Percentiles rank a stretch among this genome's conserved stretches.
Evolutionary conservation across 306 rosid species (phyloP).

Genomic region (Delonix regia): DNA sequence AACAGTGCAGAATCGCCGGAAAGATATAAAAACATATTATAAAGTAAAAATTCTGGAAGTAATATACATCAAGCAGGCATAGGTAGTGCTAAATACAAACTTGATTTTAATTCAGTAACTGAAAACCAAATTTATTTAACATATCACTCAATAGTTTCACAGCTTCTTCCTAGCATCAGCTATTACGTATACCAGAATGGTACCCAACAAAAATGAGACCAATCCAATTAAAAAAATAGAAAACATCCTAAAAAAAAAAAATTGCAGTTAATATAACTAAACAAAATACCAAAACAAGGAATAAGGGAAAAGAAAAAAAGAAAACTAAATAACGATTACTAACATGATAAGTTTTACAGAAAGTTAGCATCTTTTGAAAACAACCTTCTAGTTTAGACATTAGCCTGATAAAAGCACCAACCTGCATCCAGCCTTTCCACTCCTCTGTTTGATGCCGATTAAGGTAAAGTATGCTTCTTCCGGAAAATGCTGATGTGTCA

Average conservation of each 20-base stretch:
- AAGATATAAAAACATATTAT: conserved; percentile 2
- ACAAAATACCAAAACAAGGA: neutral
- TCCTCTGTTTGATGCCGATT: conserved; percentile 98
- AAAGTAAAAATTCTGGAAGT: conserved; percentile 10
- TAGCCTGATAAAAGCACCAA: conserved; percentile 43
- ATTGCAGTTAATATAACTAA: neutral
- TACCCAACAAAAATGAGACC: neutral
- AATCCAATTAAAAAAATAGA: neutral
- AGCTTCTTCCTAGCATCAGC: conserved; percentile 23
- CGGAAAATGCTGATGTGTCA: conserved; percentile 79
- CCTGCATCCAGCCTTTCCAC: conserved; percentile 99
- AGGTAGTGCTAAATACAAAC: neutral
- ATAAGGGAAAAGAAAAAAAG: no score
- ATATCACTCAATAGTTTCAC: conserved; percentile 27
- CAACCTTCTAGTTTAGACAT: conserved; percentile 16
- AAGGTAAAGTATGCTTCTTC: conserved; percentile 78
- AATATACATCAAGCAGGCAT: conserved; percentile 18
- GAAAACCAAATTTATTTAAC: conserved; percentile 23
- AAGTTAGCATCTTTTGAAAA: neutral
- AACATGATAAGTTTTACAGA: neutral
- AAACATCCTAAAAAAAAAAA: conserved; percentile 16
- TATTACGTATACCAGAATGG: conserved; percentile 3
- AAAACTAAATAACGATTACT: neutral
- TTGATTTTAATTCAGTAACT: conserved; percentile 27
- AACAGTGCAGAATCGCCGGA: conserved; percentile 4